phyloP scores from a whole-genome alignment of 129 eudicot species.

The Lactuca saligna region DNA sequence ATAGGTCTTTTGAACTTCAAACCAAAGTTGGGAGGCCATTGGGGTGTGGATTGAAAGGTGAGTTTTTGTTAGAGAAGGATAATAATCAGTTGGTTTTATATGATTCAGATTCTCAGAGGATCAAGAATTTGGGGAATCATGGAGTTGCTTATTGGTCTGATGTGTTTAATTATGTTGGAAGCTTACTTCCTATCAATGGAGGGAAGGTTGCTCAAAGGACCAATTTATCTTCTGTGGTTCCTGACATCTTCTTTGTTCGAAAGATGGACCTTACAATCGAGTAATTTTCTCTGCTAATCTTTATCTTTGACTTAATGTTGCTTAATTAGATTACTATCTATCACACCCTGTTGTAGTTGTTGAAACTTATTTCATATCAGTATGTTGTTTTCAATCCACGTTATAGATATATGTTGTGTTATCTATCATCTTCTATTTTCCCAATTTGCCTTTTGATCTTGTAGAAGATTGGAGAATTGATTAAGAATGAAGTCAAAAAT shows the following conservation, averaged over 20 bases:
- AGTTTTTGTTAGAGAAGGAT: slow-evolving; percentile 38
- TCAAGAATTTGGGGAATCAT: slow-evolving; percentile 27
- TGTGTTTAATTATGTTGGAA: slow-evolving; percentile 33
- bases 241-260: slow-evolving; percentile 23
- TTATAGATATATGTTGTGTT: background rate
- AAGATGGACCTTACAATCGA: slow-evolving; percentile 28
- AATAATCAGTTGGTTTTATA: slow-evolving; percentile 21
- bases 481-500: too few species aligned
- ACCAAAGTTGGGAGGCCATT: slow-evolving; percentile 24
- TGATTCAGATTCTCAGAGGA: slow-evolving; percentile 22
- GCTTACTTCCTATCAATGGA: slow-evolving; percentile 27
- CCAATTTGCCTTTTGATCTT: slow-evolving; percentile 4
- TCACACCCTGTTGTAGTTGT: slow-evolving; percentile 8
- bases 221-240: slow-evolving; percentile 20
- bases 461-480: background rate
- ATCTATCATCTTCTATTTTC: background rate
- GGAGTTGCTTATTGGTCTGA: slow-evolving; percentile 35
- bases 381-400: slow-evolving; percentile 7
- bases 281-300: slow-evolving; percentile 8
- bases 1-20: slow-evolving; percentile 24
- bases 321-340: slow-evolving; percentile 10
- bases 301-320: slow-evolving; percentile 8
- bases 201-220: slow-evolving; percentile 22
- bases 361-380: slow-evolving; percentile 1
- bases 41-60: slow-evolving; percentile 29